phyloP scores from a whole-genome alignment of 1,284 basidiomycete species.

The Ganoderma lucidum region DNA sequence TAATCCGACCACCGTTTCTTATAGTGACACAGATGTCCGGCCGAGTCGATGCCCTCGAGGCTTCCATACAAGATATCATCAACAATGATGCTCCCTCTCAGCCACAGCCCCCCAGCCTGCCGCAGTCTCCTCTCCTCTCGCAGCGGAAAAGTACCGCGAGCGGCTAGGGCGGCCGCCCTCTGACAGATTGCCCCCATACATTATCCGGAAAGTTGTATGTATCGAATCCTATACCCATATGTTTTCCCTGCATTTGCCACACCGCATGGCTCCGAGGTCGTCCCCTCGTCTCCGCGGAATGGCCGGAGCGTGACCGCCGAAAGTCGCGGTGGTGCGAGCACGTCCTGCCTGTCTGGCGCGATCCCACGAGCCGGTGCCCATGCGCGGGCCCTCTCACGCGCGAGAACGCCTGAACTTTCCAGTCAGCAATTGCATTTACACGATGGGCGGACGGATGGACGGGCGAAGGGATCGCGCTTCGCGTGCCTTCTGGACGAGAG shows the following conservation, averaged over 20 bases:
- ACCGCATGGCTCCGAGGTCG: slow-evolving; percentile 5
- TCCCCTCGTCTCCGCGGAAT: slow-evolving; percentile 21
- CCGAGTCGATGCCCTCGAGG: slow-evolving; percentile 82
- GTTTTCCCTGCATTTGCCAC: slow-evolving; percentile 10
- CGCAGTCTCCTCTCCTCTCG: slow-evolving; percentile 41
- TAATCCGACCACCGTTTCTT: not conserved
- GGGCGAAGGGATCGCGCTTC: not conserved
- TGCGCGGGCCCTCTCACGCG: slow-evolving; percentile 11
- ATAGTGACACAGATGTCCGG: slow-evolving; percentile 86
- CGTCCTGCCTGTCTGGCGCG: slow-evolving; percentile 1
- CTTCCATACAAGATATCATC: slow-evolving; percentile 85
- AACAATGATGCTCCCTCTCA: slow-evolving; percentile 59
- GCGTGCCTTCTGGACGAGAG: slow-evolving; percentile 3
- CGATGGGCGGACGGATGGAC: not conserved
- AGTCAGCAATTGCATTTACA: slow-evolving; percentile 1
- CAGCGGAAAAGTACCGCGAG: slow-evolving; percentile 36
- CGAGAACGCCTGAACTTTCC: slow-evolving; percentile 1
- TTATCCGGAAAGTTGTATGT: slow-evolving; percentile 26
- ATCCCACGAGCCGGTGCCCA: slow-evolving; percentile 22
- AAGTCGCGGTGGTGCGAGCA: not conserved
- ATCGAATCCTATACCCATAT: slow-evolving; percentile 26
- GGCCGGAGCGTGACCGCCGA: not conserved
- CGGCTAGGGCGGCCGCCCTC: slow-evolving; percentile 15
- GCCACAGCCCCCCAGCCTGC: slow-evolving; percentile 37
- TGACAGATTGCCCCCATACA: slow-evolving; percentile 24